Conservation (phyloP, 2,329 filamentous ascomycete species). For the Colletotrichum tofieldiae region DNA sequence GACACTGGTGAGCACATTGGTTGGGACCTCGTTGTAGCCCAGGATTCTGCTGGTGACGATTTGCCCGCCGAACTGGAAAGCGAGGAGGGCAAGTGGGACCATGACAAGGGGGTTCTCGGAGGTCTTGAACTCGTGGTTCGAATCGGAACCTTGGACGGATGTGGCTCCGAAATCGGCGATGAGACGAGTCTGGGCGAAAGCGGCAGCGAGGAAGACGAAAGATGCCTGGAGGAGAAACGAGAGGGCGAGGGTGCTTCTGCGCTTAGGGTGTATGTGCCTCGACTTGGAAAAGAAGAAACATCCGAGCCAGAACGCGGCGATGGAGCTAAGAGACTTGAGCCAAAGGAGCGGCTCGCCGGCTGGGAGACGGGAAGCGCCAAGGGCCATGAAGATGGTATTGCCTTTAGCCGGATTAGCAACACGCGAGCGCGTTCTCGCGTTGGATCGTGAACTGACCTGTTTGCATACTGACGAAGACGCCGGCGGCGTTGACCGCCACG, state of each 20-base stretch:
- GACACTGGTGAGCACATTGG: constrained; percentile 69
- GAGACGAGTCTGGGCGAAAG: constrained; percentile 63
- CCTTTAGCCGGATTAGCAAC: constrained; percentile 52
- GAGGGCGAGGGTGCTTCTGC: constrained; percentile 59
- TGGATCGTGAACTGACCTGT: constrained; percentile 45
- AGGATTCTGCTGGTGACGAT: constrained; percentile 66
- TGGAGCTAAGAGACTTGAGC: constrained; percentile 68
- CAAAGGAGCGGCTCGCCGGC: constrained; percentile 65
- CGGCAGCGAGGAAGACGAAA: constrained; percentile 67
- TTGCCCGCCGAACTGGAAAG: constrained; percentile 69
- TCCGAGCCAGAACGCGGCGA: constrained; percentile 67
- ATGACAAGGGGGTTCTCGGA: constrained; percentile 59
- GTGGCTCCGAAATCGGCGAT: constrained; percentile 60
- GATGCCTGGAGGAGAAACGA: constrained; percentile 68
- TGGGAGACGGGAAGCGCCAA: constrained; percentile 69
- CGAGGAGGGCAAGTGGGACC: constrained; percentile 63
- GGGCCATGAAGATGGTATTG: constrained; percentile 75
- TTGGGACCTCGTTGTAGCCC: constrained; percentile 68
- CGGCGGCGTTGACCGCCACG: constrained; percentile 57
- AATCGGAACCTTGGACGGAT: constrained; percentile 41
- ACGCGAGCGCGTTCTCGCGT: neutral
- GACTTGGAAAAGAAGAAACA: constrained; percentile 63
- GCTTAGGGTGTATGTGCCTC: constrained; percentile 53
- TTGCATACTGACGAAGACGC: constrained; percentile 59
- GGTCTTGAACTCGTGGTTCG: constrained; percentile 38